Conservation (phyloP, 257 asterid genomes). For the Ocimum tenuiflorum region DNA sequence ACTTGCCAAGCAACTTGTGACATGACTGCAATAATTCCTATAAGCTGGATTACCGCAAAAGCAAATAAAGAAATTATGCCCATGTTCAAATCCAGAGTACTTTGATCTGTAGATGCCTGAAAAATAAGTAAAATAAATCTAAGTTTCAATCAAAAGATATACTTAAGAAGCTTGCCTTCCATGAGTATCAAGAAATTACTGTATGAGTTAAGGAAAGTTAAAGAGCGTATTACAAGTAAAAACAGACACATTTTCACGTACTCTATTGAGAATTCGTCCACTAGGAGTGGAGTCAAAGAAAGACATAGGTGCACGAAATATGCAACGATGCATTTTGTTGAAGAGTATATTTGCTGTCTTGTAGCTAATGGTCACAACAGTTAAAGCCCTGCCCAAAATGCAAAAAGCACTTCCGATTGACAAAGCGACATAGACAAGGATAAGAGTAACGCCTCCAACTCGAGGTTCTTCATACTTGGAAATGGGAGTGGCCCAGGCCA, state of each 20-base stretch:
- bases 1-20: conserved; percentile 85
- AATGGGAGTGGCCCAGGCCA: conserved; percentile 97
- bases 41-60: conserved; percentile 58
- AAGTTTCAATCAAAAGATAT: no score
- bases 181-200: not conserved
- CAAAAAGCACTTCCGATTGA: conserved; percentile 66
- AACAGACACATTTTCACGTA: conserved; percentile 26
- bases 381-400: conserved; percentile 48
- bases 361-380: conserved; percentile 52
- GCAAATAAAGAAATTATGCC: conserved; percentile 53
- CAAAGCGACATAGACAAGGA: conserved; percentile 57
- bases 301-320: conserved; percentile 93
- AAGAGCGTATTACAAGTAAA: not conserved
- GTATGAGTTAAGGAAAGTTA: not conserved
- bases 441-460: conserved; percentile 57
- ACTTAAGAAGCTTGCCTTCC: not conserved
- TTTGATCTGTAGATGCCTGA: conserved; percentile 88
- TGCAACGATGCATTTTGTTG: conserved; percentile 57
- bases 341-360: conserved; percentile 70
- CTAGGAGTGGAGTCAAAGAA: conserved; percentile 97
- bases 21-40: conserved; percentile 76
- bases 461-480: conserved; percentile 50
- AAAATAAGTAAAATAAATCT: not conserved
- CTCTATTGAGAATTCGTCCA: conserved; percentile 82
- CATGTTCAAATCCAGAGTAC: conserved; percentile 60